phyloP scores from a whole-genome alignment of 2,329 filamentous ascomycete genomes.

The Aspergillus sp. region DNA sequence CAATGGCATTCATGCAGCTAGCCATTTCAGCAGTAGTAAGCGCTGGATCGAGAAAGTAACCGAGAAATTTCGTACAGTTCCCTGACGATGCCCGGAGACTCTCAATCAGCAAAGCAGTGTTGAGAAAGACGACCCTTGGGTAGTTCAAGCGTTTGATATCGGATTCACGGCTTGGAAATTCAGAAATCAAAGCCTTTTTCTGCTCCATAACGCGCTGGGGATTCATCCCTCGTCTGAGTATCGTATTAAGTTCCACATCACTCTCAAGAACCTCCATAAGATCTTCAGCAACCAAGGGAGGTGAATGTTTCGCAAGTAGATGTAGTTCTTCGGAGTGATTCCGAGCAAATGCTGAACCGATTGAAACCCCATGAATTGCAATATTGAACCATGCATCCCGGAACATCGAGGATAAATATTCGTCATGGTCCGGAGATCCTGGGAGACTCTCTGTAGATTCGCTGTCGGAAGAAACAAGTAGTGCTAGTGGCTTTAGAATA shows the following conservation, averaged over 20 bases:
- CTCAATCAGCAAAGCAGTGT: constrained; percentile 85
- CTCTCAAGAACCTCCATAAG: constrained; percentile 87
- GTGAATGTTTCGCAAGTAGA: constrained; percentile 79
- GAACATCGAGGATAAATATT: constrained; percentile 68
- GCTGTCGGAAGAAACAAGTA: constrained; percentile 61
- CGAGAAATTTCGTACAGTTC: constrained; percentile 82
- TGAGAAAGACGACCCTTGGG: constrained; percentile 85
- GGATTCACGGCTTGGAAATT: constrained; percentile 69
- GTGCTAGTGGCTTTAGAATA: constrained; percentile 78
- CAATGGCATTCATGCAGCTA: constrained; percentile 59
- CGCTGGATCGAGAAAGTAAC: constrained; percentile 92
- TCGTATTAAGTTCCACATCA: constrained; percentile 93
- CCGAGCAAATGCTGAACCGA: constrained; percentile 67
- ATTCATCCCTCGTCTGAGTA: constrained; percentile 80
- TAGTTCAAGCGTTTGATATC: constrained; percentile 83
- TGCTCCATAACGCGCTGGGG: constrained; percentile 67
- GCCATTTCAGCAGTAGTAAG: constrained; percentile 59
- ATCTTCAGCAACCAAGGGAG: constrained; percentile 81
- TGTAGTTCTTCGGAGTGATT: constrained; percentile 72
- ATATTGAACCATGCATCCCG: constrained; percentile 99
- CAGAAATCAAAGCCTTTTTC: constrained; percentile 69
- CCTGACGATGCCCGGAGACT: constrained; percentile 79
- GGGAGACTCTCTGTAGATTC: constrained; percentile 17
- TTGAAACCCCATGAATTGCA: constrained; percentile 83
- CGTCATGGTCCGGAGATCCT: constrained; percentile 45